Base-by-base conservation (phyloP, 805 yeast species). In the Saccharomyces paradoxus region DNA sequence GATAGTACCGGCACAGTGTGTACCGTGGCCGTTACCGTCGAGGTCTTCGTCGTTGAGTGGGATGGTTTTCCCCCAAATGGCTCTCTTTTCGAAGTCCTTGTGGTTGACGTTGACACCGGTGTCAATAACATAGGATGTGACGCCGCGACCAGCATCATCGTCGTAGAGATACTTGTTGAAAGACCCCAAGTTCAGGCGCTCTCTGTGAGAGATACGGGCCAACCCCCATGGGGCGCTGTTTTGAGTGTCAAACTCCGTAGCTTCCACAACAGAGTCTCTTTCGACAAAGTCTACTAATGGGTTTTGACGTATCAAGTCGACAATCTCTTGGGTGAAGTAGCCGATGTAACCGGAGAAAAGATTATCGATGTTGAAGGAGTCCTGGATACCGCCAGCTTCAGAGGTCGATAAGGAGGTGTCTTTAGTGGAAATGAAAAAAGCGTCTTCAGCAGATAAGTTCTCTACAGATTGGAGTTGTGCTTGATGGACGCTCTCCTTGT, bases 1-100 rank as follows among this genome's bases (percentile, higher is more conserved):
- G 64, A 91, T 88, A 37, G 95, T 89, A 73, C 96, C 97, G n/a
- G 97, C 96, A 75, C 95, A 89, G 67, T 90, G 97, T 49, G 96
- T 89, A 66, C 97, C 97, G 72, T 90, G 97, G 51, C 97, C 97
- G 64, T 88, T 87, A 52, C 89, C 94, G 69, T 91, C 96, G 48
- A 77, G 65, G 61, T 84, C 89, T 53, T 78, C 78, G 62, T 83
- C 89, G 63, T 84, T 85, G 52, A 71, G 63, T 61, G 95, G 96
- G 60, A 88, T 77, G 55, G 95, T 88, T 51, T 83, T 78, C 62
- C 96, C 96, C 95, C 95, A 88, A 44, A 69, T 68, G 48, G 96
- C 96, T 74, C 97, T 82, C 49, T 91, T 91, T 10, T 75, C 85
- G 65, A 90, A 90, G 65, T 89, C 94, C 37, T 75, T 77, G 70